A percentile compares a stretch with the other conserved stretches of the same genome.
Evolutionary conservation across 306 rosid genomes (phyloP).

Genomic region (Ormosia emarginata): DNA sequence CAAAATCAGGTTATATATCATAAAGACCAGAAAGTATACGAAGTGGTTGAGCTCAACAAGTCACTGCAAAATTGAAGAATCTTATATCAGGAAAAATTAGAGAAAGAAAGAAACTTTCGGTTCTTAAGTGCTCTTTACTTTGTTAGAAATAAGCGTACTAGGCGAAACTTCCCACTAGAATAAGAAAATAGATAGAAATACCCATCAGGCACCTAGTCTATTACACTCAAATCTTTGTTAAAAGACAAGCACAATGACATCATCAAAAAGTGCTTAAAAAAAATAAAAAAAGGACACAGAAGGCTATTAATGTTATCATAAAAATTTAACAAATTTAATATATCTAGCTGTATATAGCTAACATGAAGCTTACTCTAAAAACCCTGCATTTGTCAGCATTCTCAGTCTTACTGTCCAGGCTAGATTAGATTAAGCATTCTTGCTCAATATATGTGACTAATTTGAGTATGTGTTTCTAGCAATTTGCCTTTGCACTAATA

Average conservation of each 20-base stretch:
- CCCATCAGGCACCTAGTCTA: background rate
- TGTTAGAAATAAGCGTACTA: background rate
- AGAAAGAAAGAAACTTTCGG: background rate
- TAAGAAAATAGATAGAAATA: too few relatives aligned
- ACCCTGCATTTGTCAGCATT: background rate
- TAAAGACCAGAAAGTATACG: background rate
- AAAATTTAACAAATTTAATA: too few relatives aligned
- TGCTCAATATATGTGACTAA: too few relatives aligned
- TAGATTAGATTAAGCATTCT: too few relatives aligned
- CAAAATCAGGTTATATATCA: background rate
- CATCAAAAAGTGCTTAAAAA: too few relatives aligned
- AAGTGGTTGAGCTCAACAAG: background rate
- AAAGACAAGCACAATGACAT: background rate
- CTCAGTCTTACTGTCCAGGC: background rate
- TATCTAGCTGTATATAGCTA: too few relatives aligned
- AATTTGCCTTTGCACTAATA: background rate
- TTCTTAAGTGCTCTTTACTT: background rate
- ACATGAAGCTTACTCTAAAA: background rate
- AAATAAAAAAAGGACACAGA: too few relatives aligned
- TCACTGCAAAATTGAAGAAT: background rate
- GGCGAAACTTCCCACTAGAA: background rate
- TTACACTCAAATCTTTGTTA: background rate
- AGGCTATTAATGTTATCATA: too few relatives aligned
- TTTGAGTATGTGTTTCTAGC: too few relatives aligned
- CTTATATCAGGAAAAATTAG: background rate